Evolutionary conservation across 192 early-diverging fungal genomes (phyloP).

Genomic region (Geranomyces variabilis): DNA sequence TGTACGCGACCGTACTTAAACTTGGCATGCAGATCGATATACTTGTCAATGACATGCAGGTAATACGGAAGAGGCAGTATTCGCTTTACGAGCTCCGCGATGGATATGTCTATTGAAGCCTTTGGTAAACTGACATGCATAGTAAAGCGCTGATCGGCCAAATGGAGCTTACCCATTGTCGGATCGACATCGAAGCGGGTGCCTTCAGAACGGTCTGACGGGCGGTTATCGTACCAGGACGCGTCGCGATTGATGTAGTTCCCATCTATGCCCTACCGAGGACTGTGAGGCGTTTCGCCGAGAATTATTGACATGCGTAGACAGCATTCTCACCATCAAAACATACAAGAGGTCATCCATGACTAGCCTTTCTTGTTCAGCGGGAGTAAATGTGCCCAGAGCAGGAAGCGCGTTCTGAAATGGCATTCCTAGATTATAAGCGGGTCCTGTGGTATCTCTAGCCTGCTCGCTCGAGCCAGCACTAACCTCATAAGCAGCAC

Average conservation of each 20-base stretch:
- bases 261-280: constrained; percentile 78
- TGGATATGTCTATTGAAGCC: constrained; percentile 33
- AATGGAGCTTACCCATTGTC: constrained; percentile 7
- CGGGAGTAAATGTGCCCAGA: not conserved
- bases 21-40: constrained; percentile 71
- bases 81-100: constrained; percentile 73
- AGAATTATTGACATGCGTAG: constrained; percentile 3
- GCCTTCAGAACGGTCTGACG: not conserved
- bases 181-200: constrained; percentile 16
- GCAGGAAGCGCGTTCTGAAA: not conserved
- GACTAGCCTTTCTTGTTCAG: constrained; percentile 77
- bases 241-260: constrained; percentile 46
- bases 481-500: not conserved
- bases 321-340: constrained; percentile 63
- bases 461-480: not conserved
- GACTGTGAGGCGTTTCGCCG: constrained; percentile 1
- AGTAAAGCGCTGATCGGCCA: not conserved
- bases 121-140: not conserved
- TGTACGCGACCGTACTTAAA: constrained; percentile 84
- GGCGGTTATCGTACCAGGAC: not conserved
- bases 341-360: constrained; percentile 91
- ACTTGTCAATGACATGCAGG: constrained; percentile 75
- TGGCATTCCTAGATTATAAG: not conserved
- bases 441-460: too few relatives aligned
- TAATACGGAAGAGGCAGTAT: constrained; percentile 79